phyloP scores from a whole-genome alignment of 2,329 filamentous ascomycete genomes.

The Cercospora sp. region DNA sequence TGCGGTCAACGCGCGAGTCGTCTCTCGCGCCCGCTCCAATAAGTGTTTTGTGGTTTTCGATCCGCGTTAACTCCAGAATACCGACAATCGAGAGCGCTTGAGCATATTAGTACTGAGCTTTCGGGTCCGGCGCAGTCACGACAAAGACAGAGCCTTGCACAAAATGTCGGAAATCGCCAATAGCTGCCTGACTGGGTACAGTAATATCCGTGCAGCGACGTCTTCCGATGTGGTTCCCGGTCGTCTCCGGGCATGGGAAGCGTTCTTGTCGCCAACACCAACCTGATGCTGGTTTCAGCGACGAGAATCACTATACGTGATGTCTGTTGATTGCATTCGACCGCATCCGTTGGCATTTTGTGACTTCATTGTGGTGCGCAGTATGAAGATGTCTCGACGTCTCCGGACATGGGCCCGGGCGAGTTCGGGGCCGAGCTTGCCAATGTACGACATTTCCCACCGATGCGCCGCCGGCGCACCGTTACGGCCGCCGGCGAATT shows the following conservation, averaged over 20 bases:
- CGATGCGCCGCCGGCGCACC: neutral
- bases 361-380: neutral
- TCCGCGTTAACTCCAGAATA: neutral
- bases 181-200: neutral
- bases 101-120: neutral
- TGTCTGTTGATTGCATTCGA: neutral
- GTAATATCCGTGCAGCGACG: neutral
- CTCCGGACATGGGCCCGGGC: neutral
- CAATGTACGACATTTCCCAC: neutral
- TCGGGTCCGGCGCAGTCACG: neutral
- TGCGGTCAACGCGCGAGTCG: neutral
- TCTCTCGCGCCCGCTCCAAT: neutral
- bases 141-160: neutral
- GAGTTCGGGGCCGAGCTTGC: neutral
- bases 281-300: neutral
- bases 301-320: neutral
- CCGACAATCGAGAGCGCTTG: neutral
- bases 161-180: neutral
- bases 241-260: neutral
- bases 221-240: neutral
- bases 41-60: neutral
- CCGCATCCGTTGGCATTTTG: neutral
- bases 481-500: neutral
- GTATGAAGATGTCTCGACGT: neutral
- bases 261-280: neutral